These are phyloP conservation scores for Penicillium sp. DNA, from an alignment of 2,329 filamentous ascomycete genomes.

Conservation along the genomic window DNA sequence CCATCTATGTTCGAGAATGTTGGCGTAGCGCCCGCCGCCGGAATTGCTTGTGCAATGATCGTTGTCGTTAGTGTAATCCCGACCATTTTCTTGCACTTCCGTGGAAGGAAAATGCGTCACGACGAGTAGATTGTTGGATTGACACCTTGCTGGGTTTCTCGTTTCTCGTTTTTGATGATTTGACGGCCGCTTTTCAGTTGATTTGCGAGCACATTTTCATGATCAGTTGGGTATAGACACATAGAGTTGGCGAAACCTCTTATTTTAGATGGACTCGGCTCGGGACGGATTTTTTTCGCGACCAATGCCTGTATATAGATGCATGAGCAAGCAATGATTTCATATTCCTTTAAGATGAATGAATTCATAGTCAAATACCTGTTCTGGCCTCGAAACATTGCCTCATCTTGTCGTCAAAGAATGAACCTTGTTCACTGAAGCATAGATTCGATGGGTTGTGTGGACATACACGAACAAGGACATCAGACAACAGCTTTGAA, in stretches of 20 bases:
- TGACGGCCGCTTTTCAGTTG: background rate
- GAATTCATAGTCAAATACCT: background rate
- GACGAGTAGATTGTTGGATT: slow-evolving; percentile 1
- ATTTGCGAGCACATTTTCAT: background rate
- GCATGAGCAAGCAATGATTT: background rate
- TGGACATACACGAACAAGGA: background rate
- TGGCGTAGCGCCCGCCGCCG: slow-evolving; percentile 32
- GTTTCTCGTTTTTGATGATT: background rate
- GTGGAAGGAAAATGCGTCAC: slow-evolving; percentile 25
- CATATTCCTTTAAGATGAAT: background rate
- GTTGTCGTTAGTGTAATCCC: slow-evolving; percentile 34
- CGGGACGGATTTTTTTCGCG: background rate
- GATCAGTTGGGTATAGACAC: background rate
- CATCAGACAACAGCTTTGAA: background rate
- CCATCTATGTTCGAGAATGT: slow-evolving; percentile 36
- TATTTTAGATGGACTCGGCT: slow-evolving; percentile 6
- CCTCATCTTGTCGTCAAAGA: background rate
- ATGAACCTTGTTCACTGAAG: background rate
- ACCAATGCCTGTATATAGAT: slow-evolving; percentile 7
- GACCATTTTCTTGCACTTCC: slow-evolving; percentile 31
- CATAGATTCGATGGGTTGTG: background rate
- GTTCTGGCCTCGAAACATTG: background rate
- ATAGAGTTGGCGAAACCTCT: slow-evolving; percentile 4
- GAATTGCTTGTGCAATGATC: slow-evolving; percentile 31
- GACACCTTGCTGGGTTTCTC: background rate